Base-by-base conservation (phyloP, 2,329 filamentous ascomycete species). In the Chaetomium strumarium region DNA sequence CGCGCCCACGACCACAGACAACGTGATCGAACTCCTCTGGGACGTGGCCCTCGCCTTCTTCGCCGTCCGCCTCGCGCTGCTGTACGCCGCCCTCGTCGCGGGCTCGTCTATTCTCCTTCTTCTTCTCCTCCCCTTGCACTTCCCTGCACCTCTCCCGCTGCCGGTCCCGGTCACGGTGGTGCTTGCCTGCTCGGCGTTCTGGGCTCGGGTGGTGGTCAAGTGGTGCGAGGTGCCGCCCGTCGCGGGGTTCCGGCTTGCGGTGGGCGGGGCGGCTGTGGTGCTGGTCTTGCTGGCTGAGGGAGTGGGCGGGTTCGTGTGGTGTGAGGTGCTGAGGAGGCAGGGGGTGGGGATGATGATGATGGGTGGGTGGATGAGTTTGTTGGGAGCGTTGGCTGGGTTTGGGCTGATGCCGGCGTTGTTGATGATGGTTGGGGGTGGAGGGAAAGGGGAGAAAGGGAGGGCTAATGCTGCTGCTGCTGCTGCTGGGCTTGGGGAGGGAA, bases 1-100 rank as follows among this genome's bases (percentile, higher is more conserved):
- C 49, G 60, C 67, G 40, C 67, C 67, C 40, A 66, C 67, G 6
- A 64, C 62, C 17, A n/a, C 11, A 14, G 63, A 68, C 49, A 64
- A 66, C 6, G 63, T 69, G 33, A 63, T 71, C 47, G 66, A 70
- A 37, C 46, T 70, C 46, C 62, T 71, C 49, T 71, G 68, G 68
- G 66, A 70, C 58, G 57, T 70, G 16, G 64, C 67, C 38, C 61
- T 72, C 12, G 62, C 63, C 34, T 62, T 68, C 51, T 70, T 69
- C 60, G 58, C 68, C 58, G 36, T 68, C 46, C 61, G 65, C 46
- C 59, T 68, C 39, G 64, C 63, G 24, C 58, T 66, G 42, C 52
- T 62, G 46, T 69, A 71, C 53, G 64, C 67, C 46, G 11, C 57
- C 16, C 59, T 68, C 48, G 61, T 59, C 20, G 62, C 66, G 47